These are phyloP conservation scores for Rhizoclosmatium sp. DNA, from an alignment of 192 early-diverging fungal genomes.

Conservation along the genomic window DNA sequence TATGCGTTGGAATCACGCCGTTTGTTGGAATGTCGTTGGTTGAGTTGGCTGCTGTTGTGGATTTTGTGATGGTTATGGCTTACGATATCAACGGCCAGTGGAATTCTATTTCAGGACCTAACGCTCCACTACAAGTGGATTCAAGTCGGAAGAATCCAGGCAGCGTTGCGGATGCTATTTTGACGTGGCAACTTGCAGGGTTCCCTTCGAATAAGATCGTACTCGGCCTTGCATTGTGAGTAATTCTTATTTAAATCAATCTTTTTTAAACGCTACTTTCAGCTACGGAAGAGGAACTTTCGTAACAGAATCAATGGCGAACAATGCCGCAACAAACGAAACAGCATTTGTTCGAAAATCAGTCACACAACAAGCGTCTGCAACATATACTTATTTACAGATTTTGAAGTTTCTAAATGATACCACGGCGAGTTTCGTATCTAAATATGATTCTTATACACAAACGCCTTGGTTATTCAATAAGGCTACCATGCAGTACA, in stretches of 20 bases:
- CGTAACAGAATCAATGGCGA: constrained; percentile 7
- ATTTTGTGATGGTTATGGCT: constrained; percentile 6
- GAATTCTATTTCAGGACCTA: constrained; percentile 12
- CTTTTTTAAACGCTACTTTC: neutral
- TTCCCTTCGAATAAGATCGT: constrained; percentile 14
- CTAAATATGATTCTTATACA: constrained; percentile 67
- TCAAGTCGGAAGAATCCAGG: constrained; percentile 2
- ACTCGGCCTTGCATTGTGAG: constrained; percentile 17
- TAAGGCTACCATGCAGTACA: constrained; percentile 59
- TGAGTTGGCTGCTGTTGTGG: neutral
- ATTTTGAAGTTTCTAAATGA: neutral
- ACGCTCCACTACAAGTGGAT: constrained; percentile 4
- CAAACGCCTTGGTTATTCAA: constrained; percentile 81
- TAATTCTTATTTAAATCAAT: neutral
- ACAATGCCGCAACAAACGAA: constrained; percentile 6
- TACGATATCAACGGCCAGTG: constrained; percentile 29
- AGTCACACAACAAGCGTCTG: neutral
- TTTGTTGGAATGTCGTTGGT: neutral
- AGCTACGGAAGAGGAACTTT: constrained; percentile 3
- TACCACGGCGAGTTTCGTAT: constrained; percentile 60
- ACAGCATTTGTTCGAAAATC: neutral
- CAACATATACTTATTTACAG: neutral
- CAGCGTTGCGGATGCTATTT: neutral
- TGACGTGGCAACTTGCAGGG: neutral
- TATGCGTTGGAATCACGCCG: neutral